A percentile compares a stretch with the other conserved stretches of the same genome.
Conservation (phyloP, 139 green algal genomes). For the Coccomyxa sp. region DNA sequence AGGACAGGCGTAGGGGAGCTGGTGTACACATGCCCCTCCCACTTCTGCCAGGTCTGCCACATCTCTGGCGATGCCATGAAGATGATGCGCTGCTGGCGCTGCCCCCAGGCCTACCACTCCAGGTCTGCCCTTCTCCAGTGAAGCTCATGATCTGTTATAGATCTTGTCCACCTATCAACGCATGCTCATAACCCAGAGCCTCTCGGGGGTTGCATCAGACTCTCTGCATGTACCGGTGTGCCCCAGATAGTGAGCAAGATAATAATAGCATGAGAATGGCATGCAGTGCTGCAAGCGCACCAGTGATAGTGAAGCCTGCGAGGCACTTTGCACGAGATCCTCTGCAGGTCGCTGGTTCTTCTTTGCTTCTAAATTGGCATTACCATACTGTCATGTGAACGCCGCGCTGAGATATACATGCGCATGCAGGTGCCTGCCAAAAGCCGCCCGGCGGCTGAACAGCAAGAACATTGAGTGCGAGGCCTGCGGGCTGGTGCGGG, state of each 20-base stretch:
- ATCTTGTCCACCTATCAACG: neutral
- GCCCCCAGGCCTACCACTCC: neutral
- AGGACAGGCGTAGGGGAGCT: neutral
- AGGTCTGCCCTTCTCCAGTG: too few relatives aligned
- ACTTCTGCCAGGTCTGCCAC: neutral
- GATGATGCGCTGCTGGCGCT: slow-evolving; percentile 3
- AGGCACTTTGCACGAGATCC: too few relatives aligned
- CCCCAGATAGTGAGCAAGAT: too few relatives aligned
- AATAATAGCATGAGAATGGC: too few relatives aligned
- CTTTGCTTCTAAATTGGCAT: neutral
- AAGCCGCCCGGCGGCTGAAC: neutral
- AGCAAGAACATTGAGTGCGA: neutral
- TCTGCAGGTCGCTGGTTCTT: too few relatives aligned
- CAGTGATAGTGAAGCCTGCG: too few relatives aligned
- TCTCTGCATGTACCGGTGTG: too few relatives aligned
- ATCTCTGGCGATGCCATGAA: neutral
- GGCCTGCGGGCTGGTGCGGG: neutral
- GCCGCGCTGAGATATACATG: neutral
- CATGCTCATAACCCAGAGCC: too few relatives aligned
- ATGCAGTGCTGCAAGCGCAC: too few relatives aligned
- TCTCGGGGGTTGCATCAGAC: too few relatives aligned
- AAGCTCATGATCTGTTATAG: neutral
- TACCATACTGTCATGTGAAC: neutral
- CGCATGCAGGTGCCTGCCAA: neutral
- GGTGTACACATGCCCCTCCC: neutral